Conservation (phyloP, 306 rosid species). For the Sophora flavescens region DNA sequence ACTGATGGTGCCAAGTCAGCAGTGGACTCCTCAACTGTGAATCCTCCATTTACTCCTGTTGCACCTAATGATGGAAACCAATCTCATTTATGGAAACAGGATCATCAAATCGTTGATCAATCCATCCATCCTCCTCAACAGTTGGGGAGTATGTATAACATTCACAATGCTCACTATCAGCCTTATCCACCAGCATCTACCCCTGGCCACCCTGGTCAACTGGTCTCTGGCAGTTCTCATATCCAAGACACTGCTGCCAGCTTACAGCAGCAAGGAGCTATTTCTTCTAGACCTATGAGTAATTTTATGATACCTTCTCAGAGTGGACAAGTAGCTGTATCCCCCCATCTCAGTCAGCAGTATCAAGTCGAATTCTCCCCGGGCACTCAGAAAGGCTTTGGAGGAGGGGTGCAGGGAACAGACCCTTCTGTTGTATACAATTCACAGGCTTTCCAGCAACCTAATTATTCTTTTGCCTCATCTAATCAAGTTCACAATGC, state of each 20-base stretch:
- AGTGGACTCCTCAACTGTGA: slow-evolving; percentile 56
- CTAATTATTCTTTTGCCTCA: slow-evolving; percentile 56
- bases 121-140: slow-evolving; percentile 70
- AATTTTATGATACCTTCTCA: slow-evolving; percentile 63
- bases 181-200: slow-evolving; percentile 73
- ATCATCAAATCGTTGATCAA: slow-evolving; percentile 71
- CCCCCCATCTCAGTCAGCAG: slow-evolving; percentile 61
- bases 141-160: slow-evolving; percentile 64
- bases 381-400: slow-evolving; percentile 63
- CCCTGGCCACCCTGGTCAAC: slow-evolving; percentile 63
- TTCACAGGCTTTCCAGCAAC: slow-evolving; percentile 66
- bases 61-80: slow-evolving; percentile 60
- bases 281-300: slow-evolving; percentile 66
- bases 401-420: slow-evolving; percentile 64
- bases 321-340: slow-evolving; percentile 62
- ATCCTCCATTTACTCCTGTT: slow-evolving; percentile 66
- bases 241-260: slow-evolving; percentile 63
- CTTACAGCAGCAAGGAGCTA: slow-evolving; percentile 62
- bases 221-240: slow-evolving; percentile 63
- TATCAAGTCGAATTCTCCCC: slow-evolving; percentile 68
- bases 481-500: slow-evolving; percentile 65
- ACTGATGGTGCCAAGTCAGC: slow-evolving; percentile 63
- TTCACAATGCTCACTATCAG: slow-evolving; percentile 68
- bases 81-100: slow-evolving; percentile 83
- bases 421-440: slow-evolving; percentile 70